phyloP scores from a whole-genome alignment of 78 protist genomes.

The Tieghemostelium lacteum region DNA sequence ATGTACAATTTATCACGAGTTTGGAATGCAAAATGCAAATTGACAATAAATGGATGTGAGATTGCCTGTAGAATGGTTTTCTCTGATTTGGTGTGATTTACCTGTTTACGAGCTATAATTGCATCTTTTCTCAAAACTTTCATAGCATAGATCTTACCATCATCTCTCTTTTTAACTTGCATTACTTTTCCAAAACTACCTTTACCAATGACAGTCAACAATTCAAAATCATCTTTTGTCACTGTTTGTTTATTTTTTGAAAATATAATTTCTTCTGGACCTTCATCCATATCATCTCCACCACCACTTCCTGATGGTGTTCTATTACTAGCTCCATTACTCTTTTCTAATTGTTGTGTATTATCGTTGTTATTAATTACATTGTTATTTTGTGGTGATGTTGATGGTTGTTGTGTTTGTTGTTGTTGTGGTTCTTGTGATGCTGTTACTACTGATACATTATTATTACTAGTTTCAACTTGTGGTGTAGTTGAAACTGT shows the following conservation, averaged over 20 bases:
- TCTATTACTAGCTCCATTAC: background rate
- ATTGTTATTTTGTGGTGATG: background rate
- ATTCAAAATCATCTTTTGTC: constrained; percentile 90
- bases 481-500: too few relatives aligned
- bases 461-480: constrained; percentile 1
- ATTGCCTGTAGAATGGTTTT: constrained; percentile 90
- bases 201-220: constrained; percentile 89
- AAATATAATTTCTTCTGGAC: constrained; percentile 74
- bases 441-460: background rate
- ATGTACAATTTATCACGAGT: constrained; percentile 89
- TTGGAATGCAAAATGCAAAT: constrained; percentile 96
- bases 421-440: background rate
- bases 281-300: constrained; percentile 54
- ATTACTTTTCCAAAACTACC: constrained; percentile 90
- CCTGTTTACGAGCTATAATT: constrained; percentile 84
- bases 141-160: constrained; percentile 91
- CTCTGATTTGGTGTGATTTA: constrained; percentile 93
- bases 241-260: constrained; percentile 68
- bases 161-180: constrained; percentile 88
- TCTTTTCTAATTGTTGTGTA: background rate
- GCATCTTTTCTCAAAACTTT: constrained; percentile 90
- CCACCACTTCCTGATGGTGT: background rate
- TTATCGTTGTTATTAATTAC: constrained; percentile 5
- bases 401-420: background rate
- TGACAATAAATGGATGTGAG: constrained; percentile 93